Conservation (phyloP, 164 flowering plant species). For the Akebia trifoliata region DNA sequence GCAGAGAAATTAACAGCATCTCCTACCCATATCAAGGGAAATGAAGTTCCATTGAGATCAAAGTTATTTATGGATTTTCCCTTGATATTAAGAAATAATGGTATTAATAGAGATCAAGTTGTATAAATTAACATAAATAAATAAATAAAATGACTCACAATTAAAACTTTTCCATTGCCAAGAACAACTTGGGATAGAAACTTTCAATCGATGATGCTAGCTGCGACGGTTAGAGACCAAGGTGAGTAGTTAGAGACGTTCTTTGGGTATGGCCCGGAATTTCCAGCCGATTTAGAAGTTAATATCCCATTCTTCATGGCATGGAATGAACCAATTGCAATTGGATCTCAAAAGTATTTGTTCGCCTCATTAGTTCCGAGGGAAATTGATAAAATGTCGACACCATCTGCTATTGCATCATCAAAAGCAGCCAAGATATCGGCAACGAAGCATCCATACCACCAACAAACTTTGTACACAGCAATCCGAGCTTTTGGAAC, state of each 20-base stretch:
- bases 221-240: slow-evolving; percentile 4
- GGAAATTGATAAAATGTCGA: slow-evolving; percentile 34
- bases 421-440: slow-evolving; percentile 34
- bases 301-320: slow-evolving; percentile 35
- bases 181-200: not conserved
- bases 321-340: slow-evolving; percentile 39
- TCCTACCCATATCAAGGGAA: slow-evolving; percentile 9
- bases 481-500: slow-evolving; percentile 32
- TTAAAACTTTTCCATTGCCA: too few relatives aligned
- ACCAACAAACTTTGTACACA: slow-evolving; percentile 40
- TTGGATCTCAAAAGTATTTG: slow-evolving; percentile 24
- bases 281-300: not conserved
- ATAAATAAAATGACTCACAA: too few relatives aligned
- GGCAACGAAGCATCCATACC: slow-evolving; percentile 14
- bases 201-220: not conserved
- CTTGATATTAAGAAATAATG: too few relatives aligned
- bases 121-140: too few relatives aligned
- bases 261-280: not conserved
- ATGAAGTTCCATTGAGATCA: not conserved
- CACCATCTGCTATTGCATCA: slow-evolving; percentile 42
- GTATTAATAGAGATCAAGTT: not conserved
- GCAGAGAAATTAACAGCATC: not conserved
- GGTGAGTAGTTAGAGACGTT: not conserved
- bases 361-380: slow-evolving; percentile 10
- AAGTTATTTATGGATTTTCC: not conserved